Evolutionary conservation across 176 grass and related monocot species (phyloP), one percentile per base, ranked within the genome.

Genomic region (Zizania latifolia): DNA sequence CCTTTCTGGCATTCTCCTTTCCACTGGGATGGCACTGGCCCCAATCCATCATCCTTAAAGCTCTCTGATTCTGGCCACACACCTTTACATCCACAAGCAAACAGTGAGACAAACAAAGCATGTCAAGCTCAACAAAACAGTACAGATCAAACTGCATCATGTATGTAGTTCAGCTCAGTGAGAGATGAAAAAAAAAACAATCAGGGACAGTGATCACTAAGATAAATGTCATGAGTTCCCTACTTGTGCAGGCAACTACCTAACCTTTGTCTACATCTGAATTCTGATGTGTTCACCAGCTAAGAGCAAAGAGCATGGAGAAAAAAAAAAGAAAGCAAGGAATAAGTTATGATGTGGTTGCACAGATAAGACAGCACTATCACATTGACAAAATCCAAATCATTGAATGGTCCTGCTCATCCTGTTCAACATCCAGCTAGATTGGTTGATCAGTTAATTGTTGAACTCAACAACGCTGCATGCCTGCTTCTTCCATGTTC

Each of bases 31-130:
- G 95, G 95, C 62, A 88, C 57, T 13, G 86, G 86, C 29, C 84
- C 91, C 81, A 98, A 66, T 4, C 79, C 95, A 22, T 94, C 79
- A 44, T 94, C 95, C 66, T 69, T 88, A 76, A 98, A 98, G 91
- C 95, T 98, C 41, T 89, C 62, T 41, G 95, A 87, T 62, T 94
- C 95, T 29, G 91, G 91, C 91, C 94, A 98, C 21, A 93, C 94
- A 56, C 94, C 94, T 98, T 80, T 58, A 76, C 78, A 81, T 54
- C 74, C 75, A 73, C 36, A 27, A 2, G n/a, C 22, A 30, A n/a
- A 48, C 3, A 48, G 0, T 10, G 5, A 58, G 15, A 77, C 41
- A 71, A 55, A 11, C 15, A 34, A 31, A 55, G 4, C 56, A 33
- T 6, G 32, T 26, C 28, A 72, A 78, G 37, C 34, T 54, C 58